Base-by-base conservation (phyloP, 306 rosid species). In the Casuarina cunninghamiana region DNA sequence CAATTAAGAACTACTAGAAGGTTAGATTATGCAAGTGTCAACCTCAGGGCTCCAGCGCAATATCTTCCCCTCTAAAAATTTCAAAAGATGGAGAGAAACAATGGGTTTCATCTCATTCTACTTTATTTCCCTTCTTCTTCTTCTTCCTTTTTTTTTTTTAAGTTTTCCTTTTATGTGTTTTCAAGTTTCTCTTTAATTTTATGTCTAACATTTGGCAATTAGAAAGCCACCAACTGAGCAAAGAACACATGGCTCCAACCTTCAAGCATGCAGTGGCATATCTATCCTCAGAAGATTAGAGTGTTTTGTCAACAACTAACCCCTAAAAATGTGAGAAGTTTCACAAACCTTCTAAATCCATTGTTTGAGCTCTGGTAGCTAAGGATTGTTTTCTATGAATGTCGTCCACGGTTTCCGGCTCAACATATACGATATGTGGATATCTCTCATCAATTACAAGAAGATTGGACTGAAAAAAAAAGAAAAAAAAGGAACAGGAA, bases 291-390 rank as follows among this genome's bases (percentile, higher is more conserved):
- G 37, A 42, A 17, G 42, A 41, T 10, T 16, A 67, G 46, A 42
- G 26, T 19, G 65, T 58, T 58, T 9, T 58, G 71, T 50, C 51
- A 67, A 66, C 69, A 60, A 21, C 16, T 41, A 1, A 55, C 17
- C 44, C 37, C 65, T 15, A 44, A 6, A 32, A 73, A 62, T 10
- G 63, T 58, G 49, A 51, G n/a, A 77, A n/a, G 65, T 17, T 69
- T 43, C 43, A 75, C 85, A 81, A 58, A 93, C 97, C 97, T 93
- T 93, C 97, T 78, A 84, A 79, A 77, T 88, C 96, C 74, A 76
- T 55, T 61, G 73, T 62, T 79, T 85, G 83, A 57, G 71, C 86
- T 77, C 73, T 84, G 62, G 78, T 55, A 78, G 13, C 38, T 72
- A 81, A 80, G 66, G 81, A 74, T 67, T 78, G 82, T 76, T 82